Evolutionary conservation across 129 eudicot species (phyloP).

Genomic region (Lactuca saligna): DNA sequence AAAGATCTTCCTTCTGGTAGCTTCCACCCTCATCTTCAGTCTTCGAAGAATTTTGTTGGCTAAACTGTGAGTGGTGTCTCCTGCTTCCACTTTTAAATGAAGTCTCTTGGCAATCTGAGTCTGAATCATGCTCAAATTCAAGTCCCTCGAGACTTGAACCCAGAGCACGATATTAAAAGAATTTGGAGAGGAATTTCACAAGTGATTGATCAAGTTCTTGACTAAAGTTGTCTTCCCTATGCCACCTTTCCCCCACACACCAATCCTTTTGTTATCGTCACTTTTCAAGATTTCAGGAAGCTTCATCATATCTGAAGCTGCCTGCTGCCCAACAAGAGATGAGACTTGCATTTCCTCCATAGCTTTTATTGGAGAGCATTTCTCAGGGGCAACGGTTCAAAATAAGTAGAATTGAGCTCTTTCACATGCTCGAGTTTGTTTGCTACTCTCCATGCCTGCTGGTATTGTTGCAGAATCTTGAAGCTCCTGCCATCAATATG

Average conservation of each 20-base stretch:
- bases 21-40: constrained; percentile 15
- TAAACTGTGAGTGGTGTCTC: constrained; percentile 20
- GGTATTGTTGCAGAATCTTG: constrained; percentile 3
- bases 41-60: constrained; percentile 27
- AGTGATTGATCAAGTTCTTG: constrained; percentile 33
- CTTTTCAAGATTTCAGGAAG: constrained; percentile 17
- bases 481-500: constrained; percentile 7
- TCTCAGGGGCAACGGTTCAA: constrained; percentile 6
- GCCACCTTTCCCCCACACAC: constrained; percentile 42
- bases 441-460: constrained; percentile 17
- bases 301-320: constrained; percentile 11
- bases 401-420: constrained; percentile 13
- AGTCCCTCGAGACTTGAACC: constrained; percentile 27
- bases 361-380: constrained; percentile 20
- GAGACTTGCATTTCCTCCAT: constrained; percentile 27
- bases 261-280: constrained; percentile 16
- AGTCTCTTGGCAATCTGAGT: constrained; percentile 35
- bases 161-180: constrained; percentile 32
- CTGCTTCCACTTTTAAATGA: constrained; percentile 19
- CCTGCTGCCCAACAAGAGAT: constrained; percentile 20
- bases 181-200: neutral
- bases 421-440: constrained; percentile 14
- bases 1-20: constrained; percentile 18
- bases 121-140: constrained; percentile 27
- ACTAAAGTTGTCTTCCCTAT: constrained; percentile 37